phyloP scores from a whole-genome alignment of 2,329 filamentous ascomycete genomes.

The Fusarium illudens region DNA sequence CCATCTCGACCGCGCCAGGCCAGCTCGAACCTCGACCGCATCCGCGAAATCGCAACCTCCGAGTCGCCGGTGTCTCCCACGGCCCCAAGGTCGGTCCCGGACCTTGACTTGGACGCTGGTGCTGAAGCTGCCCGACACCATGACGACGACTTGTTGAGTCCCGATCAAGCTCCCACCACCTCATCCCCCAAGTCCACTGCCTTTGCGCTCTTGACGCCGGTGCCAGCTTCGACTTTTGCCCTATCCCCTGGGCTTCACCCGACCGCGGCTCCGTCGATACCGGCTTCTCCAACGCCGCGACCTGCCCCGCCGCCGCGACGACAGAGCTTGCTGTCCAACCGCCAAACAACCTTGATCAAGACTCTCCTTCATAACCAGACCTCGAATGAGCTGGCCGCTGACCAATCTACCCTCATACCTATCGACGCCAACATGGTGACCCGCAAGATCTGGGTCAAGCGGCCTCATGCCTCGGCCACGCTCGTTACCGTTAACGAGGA shows the following conservation, averaged over 20 bases:
- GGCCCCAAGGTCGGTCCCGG: constrained; percentile 27
- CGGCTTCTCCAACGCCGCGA: constrained; percentile 27
- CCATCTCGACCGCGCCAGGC: constrained; percentile 32
- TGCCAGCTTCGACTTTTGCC: constrained; percentile 52
- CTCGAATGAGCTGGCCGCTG: constrained; percentile 33
- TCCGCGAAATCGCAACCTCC: constrained; percentile 35
- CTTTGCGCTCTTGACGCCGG: constrained; percentile 20
- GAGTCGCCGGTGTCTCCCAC: constrained; percentile 22
- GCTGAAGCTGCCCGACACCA: constrained; percentile 36
- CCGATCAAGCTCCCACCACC: constrained; percentile 37
- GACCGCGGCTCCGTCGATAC: constrained; percentile 15
- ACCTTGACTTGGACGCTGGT: constrained; percentile 30
- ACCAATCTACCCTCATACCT: constrained; percentile 40
- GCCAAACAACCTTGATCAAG: constrained; percentile 46
- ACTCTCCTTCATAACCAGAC: constrained; percentile 43
- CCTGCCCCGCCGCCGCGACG: constrained; percentile 39
- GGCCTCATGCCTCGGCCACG: constrained; percentile 85
- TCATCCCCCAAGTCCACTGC: constrained; percentile 26
- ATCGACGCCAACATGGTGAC: constrained; percentile 64
- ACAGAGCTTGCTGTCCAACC: constrained; percentile 51
- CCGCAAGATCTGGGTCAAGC: constrained; percentile 94
- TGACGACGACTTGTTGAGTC: constrained; percentile 40
- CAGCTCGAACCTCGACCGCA: constrained; percentile 41
- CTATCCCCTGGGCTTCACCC: constrained; percentile 41
- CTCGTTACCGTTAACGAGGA: constrained; percentile 86